phyloP scores from a whole-genome alignment of 768 basidiomycete species.

The Amanita subjunquillea region DNA sequence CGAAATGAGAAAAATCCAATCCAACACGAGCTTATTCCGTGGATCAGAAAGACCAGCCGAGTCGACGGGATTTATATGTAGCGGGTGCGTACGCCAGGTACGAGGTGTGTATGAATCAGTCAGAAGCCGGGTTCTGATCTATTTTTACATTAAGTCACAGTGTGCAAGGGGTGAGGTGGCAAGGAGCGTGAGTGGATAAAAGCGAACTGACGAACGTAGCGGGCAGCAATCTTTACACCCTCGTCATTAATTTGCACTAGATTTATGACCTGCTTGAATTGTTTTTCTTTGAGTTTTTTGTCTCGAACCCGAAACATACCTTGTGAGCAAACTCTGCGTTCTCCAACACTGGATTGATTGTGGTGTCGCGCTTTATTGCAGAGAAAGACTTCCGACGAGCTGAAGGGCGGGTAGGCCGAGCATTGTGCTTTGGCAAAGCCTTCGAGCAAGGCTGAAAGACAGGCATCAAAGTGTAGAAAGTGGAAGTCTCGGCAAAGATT shows the following conservation, averaged over 20 bases:
- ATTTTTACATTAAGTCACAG: constrained; percentile 2
- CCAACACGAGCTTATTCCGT: constrained; percentile 44
- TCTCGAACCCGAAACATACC: constrained; percentile 22
- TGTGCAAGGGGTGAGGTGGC: constrained; percentile 1
- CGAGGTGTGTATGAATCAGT: constrained; percentile 65
- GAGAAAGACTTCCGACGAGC: constrained; percentile 6
- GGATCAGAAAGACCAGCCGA: constrained; percentile 45
- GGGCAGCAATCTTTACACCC: constrained; percentile 58
- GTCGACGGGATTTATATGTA: constrained; percentile 67
- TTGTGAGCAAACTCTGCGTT: constrained; percentile 47
- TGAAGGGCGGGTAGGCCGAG: background rate
- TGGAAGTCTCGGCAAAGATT: background rate
- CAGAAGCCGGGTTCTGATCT: constrained; percentile 55
- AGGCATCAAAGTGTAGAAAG: background rate
- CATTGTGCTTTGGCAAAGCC: background rate
- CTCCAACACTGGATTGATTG: constrained; percentile 47
- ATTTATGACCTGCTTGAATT: constrained; percentile 37
- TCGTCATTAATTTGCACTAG: constrained; percentile 48
- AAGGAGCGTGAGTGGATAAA: background rate
- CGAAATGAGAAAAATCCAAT: constrained; percentile 88
- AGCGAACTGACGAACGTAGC: constrained; percentile 35
- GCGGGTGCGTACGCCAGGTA: constrained; percentile 68
- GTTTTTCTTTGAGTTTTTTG: background rate
- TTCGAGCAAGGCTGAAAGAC: background rate
- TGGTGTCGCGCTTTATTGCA: constrained; percentile 12